phyloP scores from a whole-genome alignment of 345 rosid species.

The Gossypium mustelinum region DNA sequence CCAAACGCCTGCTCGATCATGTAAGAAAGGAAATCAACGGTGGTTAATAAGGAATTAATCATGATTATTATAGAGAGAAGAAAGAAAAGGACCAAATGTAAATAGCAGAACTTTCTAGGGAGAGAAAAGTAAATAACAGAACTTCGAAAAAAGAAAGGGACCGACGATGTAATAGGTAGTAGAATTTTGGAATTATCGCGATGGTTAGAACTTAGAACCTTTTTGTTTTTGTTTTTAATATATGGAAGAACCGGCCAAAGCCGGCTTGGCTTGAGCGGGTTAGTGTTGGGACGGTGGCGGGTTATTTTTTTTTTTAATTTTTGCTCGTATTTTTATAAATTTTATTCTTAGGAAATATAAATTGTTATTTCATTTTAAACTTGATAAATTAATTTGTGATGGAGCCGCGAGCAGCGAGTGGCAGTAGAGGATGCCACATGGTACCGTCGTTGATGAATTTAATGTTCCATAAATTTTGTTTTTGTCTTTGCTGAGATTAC shows the following conservation, averaged over 20 bases:
- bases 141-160: not conserved
- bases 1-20: slow-evolving; percentile 79
- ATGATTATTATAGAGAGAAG: too few species aligned
- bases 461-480: not conserved
- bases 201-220: not conserved
- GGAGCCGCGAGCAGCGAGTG: not conserved
- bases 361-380: not conserved
- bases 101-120: slow-evolving; percentile 24
- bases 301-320: not conserved
- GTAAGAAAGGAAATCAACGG: slow-evolving; percentile 29
- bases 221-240: not conserved
- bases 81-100: slow-evolving; percentile 16
- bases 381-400: not conserved
- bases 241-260: not conserved
- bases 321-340: not conserved
- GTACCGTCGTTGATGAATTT: not conserved
- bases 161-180: not conserved
- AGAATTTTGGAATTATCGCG: not conserved
- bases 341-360: not conserved
- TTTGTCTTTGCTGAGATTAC: not conserved
- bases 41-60: not conserved
- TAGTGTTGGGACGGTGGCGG: slow-evolving; percentile 12
- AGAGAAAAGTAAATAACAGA: slow-evolving; percentile 23
- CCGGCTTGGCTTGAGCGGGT: slow-evolving; percentile 23
- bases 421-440: not conserved